A percentile compares a stretch with the other conserved stretches of the same genome.
Conservation (phyloP, 2,329 filamentous ascomycete species). For the Fusarium duplospermum region DNA sequence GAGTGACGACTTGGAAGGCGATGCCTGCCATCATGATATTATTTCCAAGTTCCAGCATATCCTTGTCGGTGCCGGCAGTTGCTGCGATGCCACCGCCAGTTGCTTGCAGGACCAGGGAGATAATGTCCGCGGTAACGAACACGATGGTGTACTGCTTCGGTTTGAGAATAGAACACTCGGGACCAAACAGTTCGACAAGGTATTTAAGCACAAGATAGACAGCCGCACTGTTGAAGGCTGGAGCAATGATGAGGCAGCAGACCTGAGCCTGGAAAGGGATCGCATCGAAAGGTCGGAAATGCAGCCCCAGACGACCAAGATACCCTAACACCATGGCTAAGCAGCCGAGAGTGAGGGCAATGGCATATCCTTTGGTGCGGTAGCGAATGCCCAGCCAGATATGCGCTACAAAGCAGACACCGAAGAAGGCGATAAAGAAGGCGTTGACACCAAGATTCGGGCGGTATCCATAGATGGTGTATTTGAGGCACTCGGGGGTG, state of each 20-base stretch:
- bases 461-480: conserved; percentile 17
- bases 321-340: background rate
- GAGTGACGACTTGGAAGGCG: background rate
- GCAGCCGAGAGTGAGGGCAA: conserved; percentile 9
- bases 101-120: background rate
- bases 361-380: conserved; percentile 8
- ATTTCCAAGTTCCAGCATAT: background rate
- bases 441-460: conserved; percentile 11
- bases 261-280: conserved; percentile 16
- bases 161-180: background rate
- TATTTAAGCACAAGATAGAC: conserved; percentile 12
- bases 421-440: conserved; percentile 16
- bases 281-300: conserved; percentile 1
- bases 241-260: conserved; percentile 21
- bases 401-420: background rate
- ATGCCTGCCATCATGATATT: background rate
- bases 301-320: background rate
- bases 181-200: background rate
- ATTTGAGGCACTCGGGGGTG: conserved; percentile 6
- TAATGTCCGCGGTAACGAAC: background rate
- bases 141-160: background rate
- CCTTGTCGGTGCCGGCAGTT: background rate
- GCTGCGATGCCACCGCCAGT: background rate
- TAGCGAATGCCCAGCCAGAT: conserved; percentile 15
- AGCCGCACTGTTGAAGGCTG: conserved; percentile 19